A percentile compares a stretch with the other conserved stretches of the same genome.
These are phyloP conservation scores for Yamadazyma dushanensis DNA, from an alignment of 1,139 yeast species.

Conservation along the genomic window DNA sequence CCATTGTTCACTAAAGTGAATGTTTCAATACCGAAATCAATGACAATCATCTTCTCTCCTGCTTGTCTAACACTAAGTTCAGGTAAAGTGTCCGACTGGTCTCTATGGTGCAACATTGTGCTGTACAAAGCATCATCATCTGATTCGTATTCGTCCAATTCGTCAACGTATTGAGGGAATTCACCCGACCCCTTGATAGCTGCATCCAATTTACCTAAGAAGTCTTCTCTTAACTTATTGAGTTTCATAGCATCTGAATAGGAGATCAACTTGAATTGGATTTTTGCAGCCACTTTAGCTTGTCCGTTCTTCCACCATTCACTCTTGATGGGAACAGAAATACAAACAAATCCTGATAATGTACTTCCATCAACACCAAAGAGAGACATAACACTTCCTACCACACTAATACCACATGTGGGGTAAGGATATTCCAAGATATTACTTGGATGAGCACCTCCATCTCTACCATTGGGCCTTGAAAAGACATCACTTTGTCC, in stretches of 20 bases:
- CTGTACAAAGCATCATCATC: constrained; percentile 4
- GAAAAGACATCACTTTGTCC: constrained; percentile 32
- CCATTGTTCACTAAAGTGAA: constrained; percentile 32
- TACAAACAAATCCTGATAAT: constrained; percentile 33
- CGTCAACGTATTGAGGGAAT: constrained; percentile 13
- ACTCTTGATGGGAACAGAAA: constrained; percentile 27
- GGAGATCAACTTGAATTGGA: constrained; percentile 24
- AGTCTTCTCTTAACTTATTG: constrained; percentile 19
- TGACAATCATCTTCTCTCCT: constrained; percentile 32
- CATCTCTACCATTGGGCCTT: constrained; percentile 32
- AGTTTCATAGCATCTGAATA: constrained; percentile 27
- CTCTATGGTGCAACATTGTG: constrained; percentile 17
- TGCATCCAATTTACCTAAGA: constrained; percentile 17
- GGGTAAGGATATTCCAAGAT: constrained; percentile 36
- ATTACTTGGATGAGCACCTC: constrained; percentile 38
- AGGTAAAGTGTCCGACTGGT: constrained; percentile 9
- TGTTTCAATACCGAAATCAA: constrained; percentile 29
- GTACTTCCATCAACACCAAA: constrained; percentile 39
- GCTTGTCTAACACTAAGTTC: constrained; percentile 28
- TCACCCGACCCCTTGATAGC: constrained; percentile 11
- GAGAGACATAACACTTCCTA: constrained; percentile 29
- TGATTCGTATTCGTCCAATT: constrained; percentile 19
- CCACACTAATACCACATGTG: constrained; percentile 34
- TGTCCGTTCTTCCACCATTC: constrained; percentile 41
- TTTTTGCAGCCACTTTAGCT: constrained; percentile 26